Evolutionary conservation across 768 basidiomycete species (phyloP).

Genomic region (Suillus tomentosus): DNA sequence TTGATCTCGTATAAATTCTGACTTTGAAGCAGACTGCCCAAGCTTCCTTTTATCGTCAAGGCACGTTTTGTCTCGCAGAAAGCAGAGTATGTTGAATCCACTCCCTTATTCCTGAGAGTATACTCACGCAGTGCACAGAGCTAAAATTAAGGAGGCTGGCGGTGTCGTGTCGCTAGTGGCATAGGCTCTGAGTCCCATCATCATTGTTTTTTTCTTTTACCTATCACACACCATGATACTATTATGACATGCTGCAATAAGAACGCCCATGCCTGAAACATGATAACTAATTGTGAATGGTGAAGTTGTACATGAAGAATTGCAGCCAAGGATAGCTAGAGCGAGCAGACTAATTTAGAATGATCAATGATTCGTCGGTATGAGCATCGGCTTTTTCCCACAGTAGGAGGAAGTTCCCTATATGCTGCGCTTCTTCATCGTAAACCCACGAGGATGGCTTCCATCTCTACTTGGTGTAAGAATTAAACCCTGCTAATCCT

Average conservation of each 20-base stretch:
- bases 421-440: slow-evolving; percentile 11
- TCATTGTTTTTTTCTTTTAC: slow-evolving; percentile 25
- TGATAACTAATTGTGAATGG: neutral
- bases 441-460: slow-evolving; percentile 25
- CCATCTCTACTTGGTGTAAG: slow-evolving; percentile 44
- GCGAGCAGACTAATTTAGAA: neutral
- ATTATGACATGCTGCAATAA: slow-evolving; percentile 17
- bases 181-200: slow-evolving; percentile 41
- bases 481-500: slow-evolving; percentile 11
- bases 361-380: slow-evolving; percentile 3
- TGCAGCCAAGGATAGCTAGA: neutral
- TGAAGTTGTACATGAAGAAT: neutral
- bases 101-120: slow-evolving; percentile 25
- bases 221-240: slow-evolving; percentile 16
- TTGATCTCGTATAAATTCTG: neutral
- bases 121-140: slow-evolving; percentile 35
- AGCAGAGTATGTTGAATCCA: slow-evolving; percentile 62
- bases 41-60: slow-evolving; percentile 95
- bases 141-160: slow-evolving; percentile 90
- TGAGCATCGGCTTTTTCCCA: slow-evolving; percentile 8
- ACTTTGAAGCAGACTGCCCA: slow-evolving; percentile 62
- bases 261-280: slow-evolving; percentile 16
- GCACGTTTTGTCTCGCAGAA: slow-evolving; percentile 90
- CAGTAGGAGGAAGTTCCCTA: neutral
- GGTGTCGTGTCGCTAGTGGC: slow-evolving; percentile 93